These are phyloP conservation scores for Hyphopichia wangnamkhiaoensis DNA, from an alignment of 1,139 yeast species.

Conservation along the genomic window DNA sequence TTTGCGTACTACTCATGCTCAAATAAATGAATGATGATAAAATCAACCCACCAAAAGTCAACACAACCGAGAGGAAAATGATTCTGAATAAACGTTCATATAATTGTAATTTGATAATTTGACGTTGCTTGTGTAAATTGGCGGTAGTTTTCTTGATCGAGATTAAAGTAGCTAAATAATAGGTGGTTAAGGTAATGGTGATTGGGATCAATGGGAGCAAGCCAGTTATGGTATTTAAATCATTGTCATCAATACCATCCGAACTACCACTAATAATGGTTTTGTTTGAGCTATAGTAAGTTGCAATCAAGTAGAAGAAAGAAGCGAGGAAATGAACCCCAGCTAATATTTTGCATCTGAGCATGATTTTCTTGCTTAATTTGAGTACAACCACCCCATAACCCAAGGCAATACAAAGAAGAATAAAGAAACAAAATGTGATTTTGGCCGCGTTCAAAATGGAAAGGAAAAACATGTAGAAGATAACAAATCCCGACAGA, in stretches of 20 bases:
- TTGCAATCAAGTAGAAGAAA: conserved; percentile 65
- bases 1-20: conserved; percentile 72
- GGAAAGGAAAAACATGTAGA: conserved; percentile 77
- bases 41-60: conserved; percentile 58
- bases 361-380: conserved; percentile 74
- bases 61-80: conserved; percentile 63
- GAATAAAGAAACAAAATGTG: conserved; percentile 84
- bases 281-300: conserved; percentile 50
- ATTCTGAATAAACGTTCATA: conserved; percentile 77
- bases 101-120: conserved; percentile 85
- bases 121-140: conserved; percentile 79
- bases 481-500: conserved; percentile 63
- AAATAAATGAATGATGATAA: conserved; percentile 71
- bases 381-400: conserved; percentile 92
- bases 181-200: conserved; percentile 65
- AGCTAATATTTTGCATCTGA: conserved; percentile 77
- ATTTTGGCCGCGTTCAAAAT: conserved; percentile 77
- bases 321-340: conserved; percentile 70
- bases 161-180: conserved; percentile 73
- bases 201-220: conserved; percentile 64
- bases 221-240: conserved; percentile 26
- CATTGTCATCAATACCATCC: conserved; percentile 20
- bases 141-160: conserved; percentile 76
- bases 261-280: conserved; percentile 17
- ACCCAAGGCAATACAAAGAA: conserved; percentile 85